Evolutionary conservation across 768 basidiomycete species (phyloP), one percentile per base, ranked within the genome.

Genomic region (Strobilomyces echinocephalus): DNA sequence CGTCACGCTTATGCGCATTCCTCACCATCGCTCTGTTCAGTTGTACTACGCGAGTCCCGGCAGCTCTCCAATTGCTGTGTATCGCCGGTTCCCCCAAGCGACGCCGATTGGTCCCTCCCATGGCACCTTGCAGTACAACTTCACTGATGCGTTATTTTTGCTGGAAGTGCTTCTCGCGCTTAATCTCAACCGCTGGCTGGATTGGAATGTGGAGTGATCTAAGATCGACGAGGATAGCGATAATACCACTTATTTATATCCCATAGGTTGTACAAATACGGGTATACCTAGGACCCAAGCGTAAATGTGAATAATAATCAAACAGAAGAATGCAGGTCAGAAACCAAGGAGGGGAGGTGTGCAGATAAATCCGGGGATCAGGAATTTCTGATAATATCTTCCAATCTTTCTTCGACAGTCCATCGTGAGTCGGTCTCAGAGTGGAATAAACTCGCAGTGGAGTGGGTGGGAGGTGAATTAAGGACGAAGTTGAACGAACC

Each of bases 401-500:
- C 88, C 50, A 88, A 69, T 56, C 81, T 78, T 65, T 91, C 88
- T 68, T 91, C 88, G 8, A 88, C 79, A 20, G 84, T 84, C 82
- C 84, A 85, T 55, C 82, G 75, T 51, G 75, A 71, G 49, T 86
- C 83, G 56, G 78, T 71, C 40, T 80, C 82, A 30, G 88, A 83
- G 56, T 84, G 74, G 38, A 75, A 47, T 18, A 87, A 87, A 38
- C 81, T 83, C 26, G 86, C 74, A 16, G 78, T 70, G 18, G 88
- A 85, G 59, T 83, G 84, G 48, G 74, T 73, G 70, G 73, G 64
- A 34, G 59, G 53, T 49, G 66, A 58, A 59, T 74, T 69, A 12
- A 83, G 79, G 35, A 77, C 64, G 64, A 91, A 82, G 64, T 91
- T 91, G 76, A 91, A 91, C 35, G 89, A 86, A 43, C 88, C 91